These are phyloP conservation scores for Metschnikowia rubicola DNA, from an alignment of 805 yeast species.

Conservation along the genomic window DNA sequence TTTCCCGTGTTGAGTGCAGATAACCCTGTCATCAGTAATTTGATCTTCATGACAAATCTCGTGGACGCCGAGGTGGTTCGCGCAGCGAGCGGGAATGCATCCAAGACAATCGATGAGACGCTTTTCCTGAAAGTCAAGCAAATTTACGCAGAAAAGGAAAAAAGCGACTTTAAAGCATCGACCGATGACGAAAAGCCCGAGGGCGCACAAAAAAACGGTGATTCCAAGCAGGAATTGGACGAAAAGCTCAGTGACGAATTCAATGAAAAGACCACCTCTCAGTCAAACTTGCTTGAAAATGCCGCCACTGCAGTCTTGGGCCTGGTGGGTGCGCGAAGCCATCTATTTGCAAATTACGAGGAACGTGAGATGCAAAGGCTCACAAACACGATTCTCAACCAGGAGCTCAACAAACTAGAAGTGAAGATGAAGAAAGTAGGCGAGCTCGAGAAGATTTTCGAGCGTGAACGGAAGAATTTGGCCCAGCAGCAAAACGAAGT, in stretches of 20 bases:
- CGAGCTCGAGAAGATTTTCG: conserved; percentile 62
- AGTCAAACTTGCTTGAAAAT: conserved; percentile 42
- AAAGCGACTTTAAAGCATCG: background rate
- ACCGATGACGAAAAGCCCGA: too few species aligned
- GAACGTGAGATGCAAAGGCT: conserved; percentile 71
- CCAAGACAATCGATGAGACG: conserved; percentile 45
- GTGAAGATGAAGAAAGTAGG: conserved; percentile 57
- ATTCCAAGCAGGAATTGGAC: conserved; percentile 6
- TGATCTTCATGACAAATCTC: conserved; percentile 78
- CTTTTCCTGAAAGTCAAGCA: conserved; percentile 36
- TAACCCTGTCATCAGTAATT: conserved; percentile 91
- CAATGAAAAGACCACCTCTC: conserved; percentile 2
- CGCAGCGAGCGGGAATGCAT: conserved; percentile 70
- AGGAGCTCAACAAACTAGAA: conserved; percentile 61
- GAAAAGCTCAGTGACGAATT: conserved; percentile 10
- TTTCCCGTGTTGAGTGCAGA: conserved; percentile 83
- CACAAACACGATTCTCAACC: conserved; percentile 54
- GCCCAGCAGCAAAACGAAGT: conserved; percentile 64
- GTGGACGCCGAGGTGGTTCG: conserved; percentile 85
- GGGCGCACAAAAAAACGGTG: too few species aligned
- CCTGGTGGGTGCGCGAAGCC: conserved; percentile 72
- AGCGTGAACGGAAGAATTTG: conserved; percentile 57
- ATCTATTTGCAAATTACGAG: conserved; percentile 74
- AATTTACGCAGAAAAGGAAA: conserved; percentile 19
- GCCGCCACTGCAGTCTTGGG: conserved; percentile 73